Conservation (phyloP, 129 eudicot genomes). For the Arctium minus region DNA sequence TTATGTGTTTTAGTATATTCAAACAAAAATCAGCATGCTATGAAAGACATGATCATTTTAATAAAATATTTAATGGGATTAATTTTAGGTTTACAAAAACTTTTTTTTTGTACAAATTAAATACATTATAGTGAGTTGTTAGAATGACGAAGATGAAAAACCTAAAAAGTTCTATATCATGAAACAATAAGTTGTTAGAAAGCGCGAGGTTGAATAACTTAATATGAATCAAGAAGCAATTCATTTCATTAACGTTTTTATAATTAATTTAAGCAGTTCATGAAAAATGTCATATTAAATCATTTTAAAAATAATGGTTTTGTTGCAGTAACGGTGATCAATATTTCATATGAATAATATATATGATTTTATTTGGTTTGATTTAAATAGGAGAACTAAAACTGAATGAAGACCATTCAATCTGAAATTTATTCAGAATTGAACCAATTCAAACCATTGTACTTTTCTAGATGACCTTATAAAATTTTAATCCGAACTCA, state of each 20-base stretch:
- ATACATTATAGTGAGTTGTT: not conserved
- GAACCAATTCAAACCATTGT: not conserved
- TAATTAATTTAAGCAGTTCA: not conserved
- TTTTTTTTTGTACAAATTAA: too few species aligned
- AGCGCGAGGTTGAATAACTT: not conserved
- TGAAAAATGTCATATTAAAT: not conserved
- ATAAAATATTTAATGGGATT: not conserved
- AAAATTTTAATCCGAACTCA: not conserved
- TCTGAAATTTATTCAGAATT: not conserved
- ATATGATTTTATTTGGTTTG: not conserved
- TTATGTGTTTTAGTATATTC: too few species aligned
- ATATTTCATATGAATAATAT: too few species aligned
- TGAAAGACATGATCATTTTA: not conserved
- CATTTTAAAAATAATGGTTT: not conserved
- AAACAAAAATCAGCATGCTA: not conserved
- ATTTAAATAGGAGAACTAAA: not conserved
- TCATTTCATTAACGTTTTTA: not conserved
- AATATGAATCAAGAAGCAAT: not conserved
- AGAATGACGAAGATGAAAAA: not conserved
- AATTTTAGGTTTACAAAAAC: not conserved
- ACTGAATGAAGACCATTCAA: too few species aligned
- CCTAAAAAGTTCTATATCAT: not conserved
- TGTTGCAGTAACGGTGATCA: not conserved
- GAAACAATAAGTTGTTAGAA: not conserved
- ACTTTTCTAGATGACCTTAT: not conserved